Evolutionary conservation across 2,329 filamentous ascomycete genomes (phyloP).

Genomic region (Aspergillus brunneoviolaceus): DNA sequence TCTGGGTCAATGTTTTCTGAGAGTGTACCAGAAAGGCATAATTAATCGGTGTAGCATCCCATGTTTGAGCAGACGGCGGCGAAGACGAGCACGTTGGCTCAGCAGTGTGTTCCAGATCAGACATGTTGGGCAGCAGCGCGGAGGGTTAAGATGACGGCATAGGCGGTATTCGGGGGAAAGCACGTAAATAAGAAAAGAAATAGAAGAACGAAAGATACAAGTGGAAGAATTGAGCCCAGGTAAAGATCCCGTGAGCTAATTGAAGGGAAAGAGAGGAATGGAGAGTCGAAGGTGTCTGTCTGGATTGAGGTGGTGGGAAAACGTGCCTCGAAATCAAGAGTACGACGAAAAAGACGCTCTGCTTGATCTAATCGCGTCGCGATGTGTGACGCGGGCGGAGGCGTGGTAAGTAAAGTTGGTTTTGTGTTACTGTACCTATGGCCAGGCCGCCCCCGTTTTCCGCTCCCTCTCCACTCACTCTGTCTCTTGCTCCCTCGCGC

Average conservation of each 20-base stretch:
- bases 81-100: slow-evolving; percentile 34
- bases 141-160: slow-evolving; percentile 21
- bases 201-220: slow-evolving; percentile 7
- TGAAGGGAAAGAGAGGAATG: not conserved
- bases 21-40: slow-evolving; percentile 63
- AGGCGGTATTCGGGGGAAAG: slow-evolving; percentile 11
- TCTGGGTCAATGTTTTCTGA: slow-evolving; percentile 55
- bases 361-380: slow-evolving; percentile 31
- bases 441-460: not conserved
- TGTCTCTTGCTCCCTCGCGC: not conserved
- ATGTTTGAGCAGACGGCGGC: slow-evolving; percentile 32
- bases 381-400: slow-evolving; percentile 33
- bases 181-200: slow-evolving; percentile 10
- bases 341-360: slow-evolving; percentile 22
- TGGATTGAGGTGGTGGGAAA: slow-evolving; percentile 18
- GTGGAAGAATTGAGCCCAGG: not conserved
- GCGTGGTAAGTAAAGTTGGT: slow-evolving; percentile 7
- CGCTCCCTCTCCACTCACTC: not conserved
- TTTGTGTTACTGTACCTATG: not conserved
- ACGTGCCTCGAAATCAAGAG: slow-evolving; percentile 19
- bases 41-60: slow-evolving; percentile 35
- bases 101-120: slow-evolving; percentile 35
- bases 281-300: not conserved
- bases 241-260: not conserved
- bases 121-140: slow-evolving; percentile 29